Percentiles rank a stretch among this genome's conserved stretches.
phyloP scores from a whole-genome alignment of 495 filamentous ascomycete genomes.

The Xeromyces bisporus region DNA sequence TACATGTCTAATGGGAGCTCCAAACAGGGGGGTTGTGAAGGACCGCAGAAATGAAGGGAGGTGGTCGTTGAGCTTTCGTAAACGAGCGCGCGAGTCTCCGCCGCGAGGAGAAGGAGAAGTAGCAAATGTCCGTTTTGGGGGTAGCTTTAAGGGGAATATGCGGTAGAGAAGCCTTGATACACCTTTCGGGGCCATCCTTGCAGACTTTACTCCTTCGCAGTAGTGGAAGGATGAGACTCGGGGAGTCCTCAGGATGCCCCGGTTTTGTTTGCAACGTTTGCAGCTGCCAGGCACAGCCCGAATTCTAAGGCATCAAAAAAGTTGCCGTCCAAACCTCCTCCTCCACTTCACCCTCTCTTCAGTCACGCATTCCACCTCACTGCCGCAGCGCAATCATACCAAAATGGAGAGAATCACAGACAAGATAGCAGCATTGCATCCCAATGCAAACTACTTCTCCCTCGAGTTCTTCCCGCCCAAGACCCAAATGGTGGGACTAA shows the following conservation, averaged over 20 bases:
- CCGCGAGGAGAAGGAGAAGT: constrained; percentile 13
- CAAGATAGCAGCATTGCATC: constrained; percentile 83
- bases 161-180: not conserved
- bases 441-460: constrained; percentile 73
- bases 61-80: constrained; percentile 41
- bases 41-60: constrained; percentile 42
- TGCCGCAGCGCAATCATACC: not conserved
- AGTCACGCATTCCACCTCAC: no score
- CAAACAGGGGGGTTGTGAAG: constrained; percentile 49
- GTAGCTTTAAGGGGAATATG: not conserved
- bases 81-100: constrained; percentile 25
- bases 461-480: constrained; percentile 99
- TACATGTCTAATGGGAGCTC: constrained; percentile 67
- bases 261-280: constrained; percentile 10
- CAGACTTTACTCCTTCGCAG: no score
- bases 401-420: constrained; percentile 85
- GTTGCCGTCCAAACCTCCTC: not conserved
- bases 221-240: no score
- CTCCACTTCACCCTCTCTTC: not conserved
- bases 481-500: constrained; percentile 57
- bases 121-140: constrained; percentile 9
- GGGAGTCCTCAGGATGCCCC: no score
- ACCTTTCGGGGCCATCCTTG: no score
- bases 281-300: not conserved
- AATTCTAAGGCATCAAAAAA: no score